These are phyloP conservation scores for Gossypium trilobum DNA, from an alignment of 441 rosid species.

Conservation along the genomic window DNA sequence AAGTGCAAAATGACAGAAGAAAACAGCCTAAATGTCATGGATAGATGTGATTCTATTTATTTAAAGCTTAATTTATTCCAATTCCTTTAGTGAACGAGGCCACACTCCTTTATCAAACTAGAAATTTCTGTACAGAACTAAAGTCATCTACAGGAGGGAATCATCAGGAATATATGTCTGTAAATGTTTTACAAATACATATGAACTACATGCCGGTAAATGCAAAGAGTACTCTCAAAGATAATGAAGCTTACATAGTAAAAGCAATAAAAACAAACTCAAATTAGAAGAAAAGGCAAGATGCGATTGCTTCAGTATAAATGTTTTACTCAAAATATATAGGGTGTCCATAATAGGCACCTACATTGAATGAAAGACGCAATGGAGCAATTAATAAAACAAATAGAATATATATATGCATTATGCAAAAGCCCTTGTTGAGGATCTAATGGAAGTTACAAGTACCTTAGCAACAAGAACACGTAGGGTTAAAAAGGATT, in stretches of 20 bases:
- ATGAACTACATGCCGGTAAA: background rate
- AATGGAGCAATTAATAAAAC: background rate
- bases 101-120: background rate
- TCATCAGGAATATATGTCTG: background rate
- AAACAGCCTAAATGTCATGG: slow-evolving; percentile 3
- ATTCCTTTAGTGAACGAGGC: background rate
- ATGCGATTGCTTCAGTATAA: background rate
- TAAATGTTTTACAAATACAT: background rate
- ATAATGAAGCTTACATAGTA: background rate
- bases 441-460: background rate
- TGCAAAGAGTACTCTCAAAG: background rate
- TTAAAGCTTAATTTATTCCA: background rate
- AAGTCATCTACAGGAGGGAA: background rate
- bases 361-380: background rate
- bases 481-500: slow-evolving; percentile 70
- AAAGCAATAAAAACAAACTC: background rate
- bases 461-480: slow-evolving; percentile 82
- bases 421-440: background rate
- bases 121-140: background rate
- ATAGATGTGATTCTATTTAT: background rate
- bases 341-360: background rate
- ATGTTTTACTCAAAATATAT: background rate
- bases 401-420: background rate
- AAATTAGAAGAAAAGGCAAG: background rate
- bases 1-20: background rate